Percentiles rank a stretch among this genome's conserved stretches.
Conservation (phyloP, 768 basidiomycete genomes). For the Hygrocybe punicea region DNA sequence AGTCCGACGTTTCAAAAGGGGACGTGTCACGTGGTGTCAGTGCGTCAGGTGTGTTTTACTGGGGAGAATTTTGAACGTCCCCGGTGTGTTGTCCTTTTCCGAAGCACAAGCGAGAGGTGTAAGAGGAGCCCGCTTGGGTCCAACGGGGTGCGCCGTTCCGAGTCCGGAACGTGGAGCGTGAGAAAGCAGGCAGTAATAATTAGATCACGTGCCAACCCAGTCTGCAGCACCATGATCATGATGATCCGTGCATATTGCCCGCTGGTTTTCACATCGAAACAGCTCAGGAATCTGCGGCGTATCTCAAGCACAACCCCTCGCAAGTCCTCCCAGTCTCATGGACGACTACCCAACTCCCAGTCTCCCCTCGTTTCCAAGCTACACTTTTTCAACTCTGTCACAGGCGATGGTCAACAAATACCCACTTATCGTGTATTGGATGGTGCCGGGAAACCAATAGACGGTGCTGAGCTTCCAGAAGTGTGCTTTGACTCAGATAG, state of each 20-base stretch:
- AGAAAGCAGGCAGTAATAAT: too few relatives aligned
- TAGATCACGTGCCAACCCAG: too few relatives aligned
- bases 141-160: too few relatives aligned
- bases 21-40: too few relatives aligned
- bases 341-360: conserved; percentile 23
- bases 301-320: conserved; percentile 33
- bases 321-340: conserved; percentile 30
- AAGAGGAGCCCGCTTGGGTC: too few relatives aligned
- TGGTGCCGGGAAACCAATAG: conserved; percentile 67
- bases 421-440: conserved; percentile 87
- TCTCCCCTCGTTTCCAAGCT: conserved; percentile 69
- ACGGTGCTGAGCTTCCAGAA: conserved; percentile 73
- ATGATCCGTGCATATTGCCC: neutral
- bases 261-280: neutral
- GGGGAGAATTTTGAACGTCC: too few relatives aligned
- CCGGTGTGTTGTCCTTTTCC: too few relatives aligned
- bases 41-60: too few relatives aligned
- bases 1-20: too few relatives aligned
- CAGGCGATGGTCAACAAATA: conserved; percentile 57
- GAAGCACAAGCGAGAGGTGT: too few relatives aligned
- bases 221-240: neutral
- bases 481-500: conserved; percentile 37
- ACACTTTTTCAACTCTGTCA: conserved; percentile 78
- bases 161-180: too few relatives aligned
- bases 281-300: neutral